Conservation (phyloP, 2,329 filamentous ascomycete species). For the Alternaria arborescens region DNA sequence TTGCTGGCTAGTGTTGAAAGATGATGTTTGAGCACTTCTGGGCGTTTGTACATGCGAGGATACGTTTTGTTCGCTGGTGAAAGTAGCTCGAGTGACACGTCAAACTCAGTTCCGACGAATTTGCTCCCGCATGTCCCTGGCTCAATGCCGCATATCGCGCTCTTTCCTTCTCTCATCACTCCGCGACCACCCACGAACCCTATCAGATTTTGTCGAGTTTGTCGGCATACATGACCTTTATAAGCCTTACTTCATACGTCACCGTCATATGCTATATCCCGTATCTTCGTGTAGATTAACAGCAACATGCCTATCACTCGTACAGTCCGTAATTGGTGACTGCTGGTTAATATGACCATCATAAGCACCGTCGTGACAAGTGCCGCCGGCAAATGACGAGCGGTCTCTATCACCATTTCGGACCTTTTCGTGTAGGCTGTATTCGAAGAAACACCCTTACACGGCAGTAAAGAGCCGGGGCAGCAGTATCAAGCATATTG, state of each 20-base stretch:
- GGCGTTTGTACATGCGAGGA: neutral
- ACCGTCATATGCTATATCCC: neutral
- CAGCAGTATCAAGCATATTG: constrained; percentile 7
- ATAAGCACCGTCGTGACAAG: neutral
- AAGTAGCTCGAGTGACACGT: neutral
- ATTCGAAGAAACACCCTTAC: neutral
- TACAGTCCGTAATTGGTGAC: neutral
- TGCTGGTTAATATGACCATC: neutral
- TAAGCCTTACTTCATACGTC: neutral
- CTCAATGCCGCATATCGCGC: neutral
- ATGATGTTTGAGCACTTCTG: neutral
- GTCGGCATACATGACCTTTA: neutral
- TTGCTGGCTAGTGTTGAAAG: neutral
- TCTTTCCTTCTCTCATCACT: neutral
- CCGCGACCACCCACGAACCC: neutral
- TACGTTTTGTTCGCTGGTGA: neutral
- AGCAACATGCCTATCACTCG: neutral
- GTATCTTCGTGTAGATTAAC: neutral
- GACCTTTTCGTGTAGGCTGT: neutral
- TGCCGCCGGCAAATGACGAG: neutral
- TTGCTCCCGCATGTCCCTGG: neutral
- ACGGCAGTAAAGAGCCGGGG: constrained; percentile 4
- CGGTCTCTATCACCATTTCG: neutral
- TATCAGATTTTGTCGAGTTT: neutral
- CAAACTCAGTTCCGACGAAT: neutral